Base-by-base conservation (phyloP, 345 rosid genomes). In the Eucalyptus albens region DNA sequence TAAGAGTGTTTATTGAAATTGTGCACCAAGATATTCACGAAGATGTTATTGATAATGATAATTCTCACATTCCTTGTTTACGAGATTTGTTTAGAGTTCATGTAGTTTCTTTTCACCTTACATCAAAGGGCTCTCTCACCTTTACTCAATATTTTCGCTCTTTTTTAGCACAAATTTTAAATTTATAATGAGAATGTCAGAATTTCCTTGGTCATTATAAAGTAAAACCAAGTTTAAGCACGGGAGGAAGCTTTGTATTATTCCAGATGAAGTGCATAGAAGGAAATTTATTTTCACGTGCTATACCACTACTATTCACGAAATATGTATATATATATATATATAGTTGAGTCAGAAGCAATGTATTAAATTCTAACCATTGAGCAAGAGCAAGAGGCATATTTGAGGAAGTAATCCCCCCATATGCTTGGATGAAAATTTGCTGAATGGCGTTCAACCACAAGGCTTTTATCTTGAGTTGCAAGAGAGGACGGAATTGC, bases 401-500 rank as follows among this genome's bases (percentile, higher is more conserved):
- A 50, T 6, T 44, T 50, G 19, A 89, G 90, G 69, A 93, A 90
- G 27, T 86, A 62, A 29, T 91, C 89, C 12, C 90, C 92, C 93
- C 93, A 91, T 22, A 91, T 17, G n/a, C 26, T 89, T 3, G 92
- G 92, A 45, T 86, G 89, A 86, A 4, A 92, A 51, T 51, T 16
- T 10, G 89, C 91, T 5, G 86, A 77, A 8, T n/a, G 60, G 6
- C 86, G 89, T 45, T 26, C 37, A 29, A n/a, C 21, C 33, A 5
- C 40, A 9, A 13, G 10, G 77, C 37, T 12, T 4, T 15, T 17
- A 29, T 27, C 50, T 50, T n/a, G 21, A 9, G 16, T n/a, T 26
- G 33, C 31, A 37, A 29, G 19, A 16, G 88, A 49, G 21, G 65
- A 47, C 7, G 55, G 26, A 29, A 0, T 31, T 67, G 22, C 7